Base-by-base conservation (phyloP, 2,329 filamentous ascomycete species). In the Colletotrichum gigasporum region DNA sequence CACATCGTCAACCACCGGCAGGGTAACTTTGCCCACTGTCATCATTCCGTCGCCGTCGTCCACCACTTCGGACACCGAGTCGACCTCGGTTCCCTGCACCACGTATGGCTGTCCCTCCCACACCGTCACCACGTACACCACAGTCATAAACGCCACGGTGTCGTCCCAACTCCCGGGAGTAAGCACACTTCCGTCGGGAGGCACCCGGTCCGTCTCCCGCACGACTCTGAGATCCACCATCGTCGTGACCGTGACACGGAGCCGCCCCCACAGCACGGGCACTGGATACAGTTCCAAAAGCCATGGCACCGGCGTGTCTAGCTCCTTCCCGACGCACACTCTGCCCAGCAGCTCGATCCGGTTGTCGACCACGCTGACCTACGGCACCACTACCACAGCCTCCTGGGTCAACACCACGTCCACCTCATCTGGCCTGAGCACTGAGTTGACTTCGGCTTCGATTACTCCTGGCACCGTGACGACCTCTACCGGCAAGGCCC, bases 311-410 rank as follows among this genome's bases (percentile, higher is more conserved):
- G 56, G 41, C 2, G 22, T 20, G 5, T 55, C 62, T 11, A 65
- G 50, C 28, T 22, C 42, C 12, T 37, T 55, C 22, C 50, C 35
- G 14, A 35, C 48, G 6, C 18, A 30, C 1, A 26, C 42, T 7
- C 32, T 26, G 3, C 26, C 50, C 1, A 50, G n/a, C 2, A 64
- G 28, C 18, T 64, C 54, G 11, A 57, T 66, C n/a, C 41, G 34
- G 2, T 53, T 67, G 16, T 67, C 65, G 1, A 50, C 63, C 12
- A 48, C 42, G 2, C 42, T 67, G 16, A 39, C 45, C 12, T 67
- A 66, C 16, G 35, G 41, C 6, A 66, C 63, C 1, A 63, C 62
- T 4, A 47, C 54, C 5, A 34, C 55, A 0, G 24, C 35, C 2
- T 8, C 12, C 32, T 47, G 32, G 35, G 22, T n/a, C 28, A 39